Evolutionary conservation across 352 stramenopile genomes (phyloP).

Genomic region (Pythium chondricola): DNA sequence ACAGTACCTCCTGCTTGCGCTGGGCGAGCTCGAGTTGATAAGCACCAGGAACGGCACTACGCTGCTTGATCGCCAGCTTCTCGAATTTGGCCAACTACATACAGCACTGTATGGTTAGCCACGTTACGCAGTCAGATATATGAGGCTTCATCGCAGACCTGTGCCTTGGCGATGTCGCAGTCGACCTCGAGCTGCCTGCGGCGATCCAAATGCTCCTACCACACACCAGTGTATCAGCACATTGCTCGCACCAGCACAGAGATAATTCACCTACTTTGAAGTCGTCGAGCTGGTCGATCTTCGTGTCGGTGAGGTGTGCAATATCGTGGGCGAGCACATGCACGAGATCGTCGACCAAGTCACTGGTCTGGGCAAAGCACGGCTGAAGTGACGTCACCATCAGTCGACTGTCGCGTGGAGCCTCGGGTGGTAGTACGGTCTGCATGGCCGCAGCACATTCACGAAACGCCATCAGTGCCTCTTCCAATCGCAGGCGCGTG

Average conservation of each 20-base stretch:
- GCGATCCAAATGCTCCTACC: constrained; percentile 22
- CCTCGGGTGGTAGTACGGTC: constrained; percentile 13
- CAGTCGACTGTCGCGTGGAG: constrained; percentile 10
- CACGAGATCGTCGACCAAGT: constrained; percentile 14
- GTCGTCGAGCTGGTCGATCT: constrained; percentile 24
- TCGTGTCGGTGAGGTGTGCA: constrained; percentile 23
- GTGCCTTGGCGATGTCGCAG: constrained; percentile 20
- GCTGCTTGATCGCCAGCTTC: constrained; percentile 15
- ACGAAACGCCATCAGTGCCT: constrained; percentile 18
- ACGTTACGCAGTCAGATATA: too few species aligned
- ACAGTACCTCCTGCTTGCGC: constrained; percentile 17
- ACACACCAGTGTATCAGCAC: not conserved
- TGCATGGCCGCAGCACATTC: constrained; percentile 9
- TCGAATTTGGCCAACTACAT: constrained; percentile 15
- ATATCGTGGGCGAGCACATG: constrained; percentile 22
- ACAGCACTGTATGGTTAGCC: not conserved
- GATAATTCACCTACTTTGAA: constrained; percentile 22
- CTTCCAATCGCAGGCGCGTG: constrained; percentile 21
- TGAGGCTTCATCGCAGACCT: too few species aligned
- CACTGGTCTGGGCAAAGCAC: constrained; percentile 4
- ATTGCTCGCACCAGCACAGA: not conserved
- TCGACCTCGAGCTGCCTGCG: constrained; percentile 28
- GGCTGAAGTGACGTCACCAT: constrained; percentile 19
- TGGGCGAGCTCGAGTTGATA: constrained; percentile 18
- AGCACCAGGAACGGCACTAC: constrained; percentile 15